These are phyloP conservation scores for Penicillium psychrofluorescens DNA, from an alignment of 495 filamentous ascomycete genomes.

Conservation along the genomic window DNA sequence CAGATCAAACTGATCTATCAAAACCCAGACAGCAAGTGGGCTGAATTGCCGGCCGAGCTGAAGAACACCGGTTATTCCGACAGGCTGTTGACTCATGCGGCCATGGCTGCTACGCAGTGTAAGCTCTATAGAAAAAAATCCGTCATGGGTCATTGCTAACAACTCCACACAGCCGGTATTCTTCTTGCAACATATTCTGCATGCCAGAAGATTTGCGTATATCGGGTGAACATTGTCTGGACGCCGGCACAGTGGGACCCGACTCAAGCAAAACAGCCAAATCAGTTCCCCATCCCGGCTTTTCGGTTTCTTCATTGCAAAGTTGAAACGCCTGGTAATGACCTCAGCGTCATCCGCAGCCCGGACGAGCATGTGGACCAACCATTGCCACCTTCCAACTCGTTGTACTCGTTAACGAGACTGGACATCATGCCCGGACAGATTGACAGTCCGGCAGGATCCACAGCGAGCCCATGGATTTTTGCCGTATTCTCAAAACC, in stretches of 20 bases:
- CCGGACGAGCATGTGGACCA: slow-evolving; percentile 20
- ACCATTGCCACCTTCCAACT: slow-evolving; percentile 25
- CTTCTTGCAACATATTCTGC: slow-evolving; percentile 59
- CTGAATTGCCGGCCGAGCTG: slow-evolving; percentile 58
- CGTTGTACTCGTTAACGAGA: slow-evolving; percentile 52
- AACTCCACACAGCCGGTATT: slow-evolving; percentile 37
- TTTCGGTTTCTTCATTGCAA: slow-evolving; percentile 35
- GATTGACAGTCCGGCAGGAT: slow-evolving; percentile 41
- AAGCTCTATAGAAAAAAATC: slow-evolving; percentile 7
- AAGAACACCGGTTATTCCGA: slow-evolving; percentile 62
- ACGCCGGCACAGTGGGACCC: slow-evolving; percentile 35
- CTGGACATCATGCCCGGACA: slow-evolving; percentile 59
- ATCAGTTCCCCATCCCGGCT: slow-evolving; percentile 35
- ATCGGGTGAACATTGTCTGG: slow-evolving; percentile 50
- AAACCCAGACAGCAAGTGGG: slow-evolving; percentile 55
- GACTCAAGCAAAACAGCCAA: slow-evolving; percentile 21
- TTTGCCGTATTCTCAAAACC: slow-evolving; percentile 63
- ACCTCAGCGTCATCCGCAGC: slow-evolving; percentile 18
- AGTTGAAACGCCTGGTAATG: slow-evolving; percentile 29
- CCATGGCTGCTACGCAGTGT: slow-evolving; percentile 68
- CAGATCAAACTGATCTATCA: slow-evolving; percentile 65
- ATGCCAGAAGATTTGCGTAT: slow-evolving; percentile 58
- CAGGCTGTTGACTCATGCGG: slow-evolving; percentile 71
- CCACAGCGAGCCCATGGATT: slow-evolving; percentile 51
- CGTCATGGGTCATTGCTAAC: neutral